These are phyloP conservation scores for Aspergillus panamensis DNA, from an alignment of 495 filamentous ascomycete species.

Conservation along the genomic window DNA sequence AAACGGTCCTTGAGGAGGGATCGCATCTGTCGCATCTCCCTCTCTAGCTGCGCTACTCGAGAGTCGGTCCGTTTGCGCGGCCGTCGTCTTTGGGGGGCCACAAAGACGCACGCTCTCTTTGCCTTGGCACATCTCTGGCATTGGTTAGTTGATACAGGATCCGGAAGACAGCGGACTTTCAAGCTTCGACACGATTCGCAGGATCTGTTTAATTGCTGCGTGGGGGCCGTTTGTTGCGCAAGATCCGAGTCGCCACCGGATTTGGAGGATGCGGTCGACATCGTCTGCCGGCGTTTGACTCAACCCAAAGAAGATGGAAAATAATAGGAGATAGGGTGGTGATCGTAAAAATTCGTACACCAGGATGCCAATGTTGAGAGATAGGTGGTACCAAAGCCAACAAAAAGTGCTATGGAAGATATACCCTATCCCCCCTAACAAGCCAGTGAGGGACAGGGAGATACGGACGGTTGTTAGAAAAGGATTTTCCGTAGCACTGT, in stretches of 20 bases:
- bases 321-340: background rate
- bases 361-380: background rate
- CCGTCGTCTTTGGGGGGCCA: constrained; percentile 72
- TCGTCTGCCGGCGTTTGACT: constrained; percentile 12
- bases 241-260: constrained; percentile 30
- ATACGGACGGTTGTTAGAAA: background rate
- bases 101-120: constrained; percentile 68
- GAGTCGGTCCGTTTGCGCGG: constrained; percentile 80
- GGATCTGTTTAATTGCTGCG: constrained; percentile 56
- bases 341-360: background rate
- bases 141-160: constrained; percentile 52
- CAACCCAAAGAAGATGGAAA: background rate
- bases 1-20: constrained; percentile 41
- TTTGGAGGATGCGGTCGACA: constrained; percentile 33
- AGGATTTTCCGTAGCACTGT: background rate
- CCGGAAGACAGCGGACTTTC: constrained; percentile 82
- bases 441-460: background rate
- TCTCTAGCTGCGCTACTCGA: constrained; percentile 82
- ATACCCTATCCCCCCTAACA: background rate
- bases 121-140: constrained; percentile 83
- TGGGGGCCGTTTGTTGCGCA: constrained; percentile 20
- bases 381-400: background rate
- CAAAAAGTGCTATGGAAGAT: background rate
- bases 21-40: constrained; percentile 70
- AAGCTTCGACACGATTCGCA: constrained; percentile 82